Evolutionary conservation across 441 rosid genomes (phyloP), one percentile per base, ranked within the genome.

Genomic region (Adansonia madagascariensis): DNA sequence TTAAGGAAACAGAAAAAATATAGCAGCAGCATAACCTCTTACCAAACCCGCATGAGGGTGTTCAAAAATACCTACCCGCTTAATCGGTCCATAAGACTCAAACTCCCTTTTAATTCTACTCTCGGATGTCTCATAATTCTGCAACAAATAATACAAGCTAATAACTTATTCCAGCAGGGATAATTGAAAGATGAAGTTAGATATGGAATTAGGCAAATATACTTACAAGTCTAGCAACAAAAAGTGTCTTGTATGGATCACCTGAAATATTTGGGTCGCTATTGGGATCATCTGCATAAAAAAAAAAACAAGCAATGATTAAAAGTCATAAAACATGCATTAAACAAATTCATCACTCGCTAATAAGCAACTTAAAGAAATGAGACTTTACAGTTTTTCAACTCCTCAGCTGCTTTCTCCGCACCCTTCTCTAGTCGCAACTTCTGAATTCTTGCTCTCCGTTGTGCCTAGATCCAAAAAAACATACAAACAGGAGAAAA

Each of bases 81-180:
- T 95, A 82, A 95, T 90, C 71, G 98, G 98, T 71, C 98, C 98
- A 86, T 89, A 95, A 60, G 98, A 90, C 81, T 95, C 98, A 86
- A 93, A 90, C 91, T 95, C 98, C 91, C 98, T 91, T 91, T 93
- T 95, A 82, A 93, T 84, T 85, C 86, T 93, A 91, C 93, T 93
- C 88, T 95, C 97, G 1, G 92, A 78, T 59, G 98, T 91, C 90
- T 95, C 98, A 65, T 94, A 94, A 82, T 86, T 94, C 98, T 94
- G 95, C 89, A 88, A 27, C 64, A 75, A 59, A 82, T 53, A 82
- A 75, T 43, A 52, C 15, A 80, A 81, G 79, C 50, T 63, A 71
- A 55, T 60, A 53, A 77, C 60, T 81, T 77, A 75, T 41, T 57
- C 31, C 20, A 62, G 49, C 75, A 64, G 4, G 50, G 39, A 22